phyloP scores from a whole-genome alignment of 352 stramenopile genomes.

The Aphanomyces stellatus region DNA sequence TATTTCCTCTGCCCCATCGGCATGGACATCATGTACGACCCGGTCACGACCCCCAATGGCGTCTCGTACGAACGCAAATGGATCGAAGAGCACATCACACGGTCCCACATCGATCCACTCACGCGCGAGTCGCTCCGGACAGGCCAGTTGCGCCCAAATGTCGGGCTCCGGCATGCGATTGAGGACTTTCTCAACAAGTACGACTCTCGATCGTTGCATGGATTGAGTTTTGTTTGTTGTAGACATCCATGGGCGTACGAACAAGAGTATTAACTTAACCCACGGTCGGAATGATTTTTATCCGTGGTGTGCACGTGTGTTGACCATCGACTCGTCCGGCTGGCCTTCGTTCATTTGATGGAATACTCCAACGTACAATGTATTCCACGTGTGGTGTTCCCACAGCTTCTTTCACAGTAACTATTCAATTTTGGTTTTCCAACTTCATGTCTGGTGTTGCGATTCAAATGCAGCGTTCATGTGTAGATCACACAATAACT shows the following conservation, averaged over 20 bases:
- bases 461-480: too few relatives aligned
- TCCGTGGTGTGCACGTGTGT: too few relatives aligned
- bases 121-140: constrained; percentile 52
- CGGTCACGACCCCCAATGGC: constrained; percentile 67
- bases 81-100: constrained; percentile 57
- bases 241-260: constrained; percentile 68
- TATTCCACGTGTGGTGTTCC: too few relatives aligned
- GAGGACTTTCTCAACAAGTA: constrained; percentile 58
- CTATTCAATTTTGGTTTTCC: too few relatives aligned
- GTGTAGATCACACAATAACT: too few relatives aligned
- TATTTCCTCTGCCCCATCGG: constrained; percentile 76
- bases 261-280: too few relatives aligned
- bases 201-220: neutral
- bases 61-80: constrained; percentile 67
- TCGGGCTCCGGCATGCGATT: constrained; percentile 51
- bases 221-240: neutral
- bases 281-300: too few relatives aligned
- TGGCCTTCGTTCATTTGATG: too few relatives aligned
- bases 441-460: too few relatives aligned
- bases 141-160: constrained; percentile 68
- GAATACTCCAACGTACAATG: too few relatives aligned
- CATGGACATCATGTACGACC: constrained; percentile 78
- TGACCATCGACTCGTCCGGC: too few relatives aligned
- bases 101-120: constrained; percentile 59
- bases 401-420: too few relatives aligned